Evolutionary conservation across 805 yeast genomes (phyloP).

Genomic region (Starmera amethionina): DNA sequence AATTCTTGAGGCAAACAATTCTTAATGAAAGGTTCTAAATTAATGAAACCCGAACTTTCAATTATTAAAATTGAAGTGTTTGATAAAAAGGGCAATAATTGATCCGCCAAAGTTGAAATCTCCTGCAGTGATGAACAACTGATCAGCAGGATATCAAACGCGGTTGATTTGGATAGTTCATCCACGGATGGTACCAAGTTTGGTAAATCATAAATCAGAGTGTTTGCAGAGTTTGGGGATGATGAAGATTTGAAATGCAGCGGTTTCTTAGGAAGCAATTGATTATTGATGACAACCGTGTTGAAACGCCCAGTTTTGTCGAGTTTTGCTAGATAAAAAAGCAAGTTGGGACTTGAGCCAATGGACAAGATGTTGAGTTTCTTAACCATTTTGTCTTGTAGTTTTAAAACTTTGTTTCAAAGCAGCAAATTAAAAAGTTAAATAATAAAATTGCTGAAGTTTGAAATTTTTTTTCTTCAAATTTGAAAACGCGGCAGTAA

Average conservation of each 20-base stretch:
- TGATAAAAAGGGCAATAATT: constrained; percentile 27
- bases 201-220: constrained; percentile 11
- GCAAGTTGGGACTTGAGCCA: constrained; percentile 49
- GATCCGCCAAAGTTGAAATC: constrained; percentile 30
- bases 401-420: no score
- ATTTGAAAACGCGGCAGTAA: no score
- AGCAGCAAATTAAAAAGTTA: no score
- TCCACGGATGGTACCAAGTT: background rate
- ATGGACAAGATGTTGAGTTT: constrained; percentile 25
- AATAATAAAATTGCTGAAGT: no score
- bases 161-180: constrained; percentile 7
- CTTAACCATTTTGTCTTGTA: background rate
- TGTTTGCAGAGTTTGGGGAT: constrained; percentile 22
- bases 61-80: constrained; percentile 44
- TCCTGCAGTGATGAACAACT: constrained; percentile 44
- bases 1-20: constrained; percentile 38
- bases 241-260: constrained; percentile 1
- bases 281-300: constrained; percentile 30
- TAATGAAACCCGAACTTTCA: constrained; percentile 65
- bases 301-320: constrained; percentile 33
- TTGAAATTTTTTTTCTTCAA: no score
- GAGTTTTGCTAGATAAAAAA: constrained; percentile 51
- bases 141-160: constrained; percentile 35
- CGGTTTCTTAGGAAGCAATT: constrained; percentile 1
- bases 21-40: constrained; percentile 61